Base-by-base conservation (phyloP, 192 early-diverging fungal genomes). In the Coemansia sp. region DNA sequence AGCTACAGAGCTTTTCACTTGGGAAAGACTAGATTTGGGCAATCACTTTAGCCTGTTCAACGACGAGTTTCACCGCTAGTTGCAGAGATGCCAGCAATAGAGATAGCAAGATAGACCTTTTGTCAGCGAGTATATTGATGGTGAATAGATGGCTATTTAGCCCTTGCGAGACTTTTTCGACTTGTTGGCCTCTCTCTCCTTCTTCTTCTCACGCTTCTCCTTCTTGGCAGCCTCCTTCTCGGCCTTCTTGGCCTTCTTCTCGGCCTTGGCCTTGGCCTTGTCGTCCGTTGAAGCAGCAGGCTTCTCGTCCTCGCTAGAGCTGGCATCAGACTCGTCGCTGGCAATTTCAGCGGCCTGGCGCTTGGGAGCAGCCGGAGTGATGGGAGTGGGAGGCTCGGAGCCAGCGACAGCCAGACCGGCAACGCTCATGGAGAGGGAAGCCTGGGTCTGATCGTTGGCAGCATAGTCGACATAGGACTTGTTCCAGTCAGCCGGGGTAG, bases 401-500 rank as follows among this genome's bases (percentile, higher is more conserved):
- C 21, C 67, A 18, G 10, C 46, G 13, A 33, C 20, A 2, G 50
- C 34, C 3, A 43, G 18, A 2, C 61, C 26, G 3, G 61, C 45
- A 10, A 36, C 68, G 16, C 21, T 11, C 53, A 8, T 42, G 59
- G 50, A 37, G 53, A 57, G 58, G 38, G 23, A 36, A 8, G 16
- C 48, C 60, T 31, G 67, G 14, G 20, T 28, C 57, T 45, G 66
- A 38, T 55, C 63, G 51, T 34, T 40, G 23, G 64, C 66, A 31
- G 79, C 67, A 60, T 83, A 92, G 65, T 94, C 92, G 48, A 90
- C 86, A 75, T 91, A 92, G 26, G 63, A 78, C 66, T 89, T 87
- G 72, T 86, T 91, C 97, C 97, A 99, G 51, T 74, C 72, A 13
- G 66, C 82, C 6, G 97, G 97, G 2, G 94, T 95, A 9, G 77